Base-by-base conservation (phyloP, 1,139 yeast genomes). In the Candida sanyaensis region DNA sequence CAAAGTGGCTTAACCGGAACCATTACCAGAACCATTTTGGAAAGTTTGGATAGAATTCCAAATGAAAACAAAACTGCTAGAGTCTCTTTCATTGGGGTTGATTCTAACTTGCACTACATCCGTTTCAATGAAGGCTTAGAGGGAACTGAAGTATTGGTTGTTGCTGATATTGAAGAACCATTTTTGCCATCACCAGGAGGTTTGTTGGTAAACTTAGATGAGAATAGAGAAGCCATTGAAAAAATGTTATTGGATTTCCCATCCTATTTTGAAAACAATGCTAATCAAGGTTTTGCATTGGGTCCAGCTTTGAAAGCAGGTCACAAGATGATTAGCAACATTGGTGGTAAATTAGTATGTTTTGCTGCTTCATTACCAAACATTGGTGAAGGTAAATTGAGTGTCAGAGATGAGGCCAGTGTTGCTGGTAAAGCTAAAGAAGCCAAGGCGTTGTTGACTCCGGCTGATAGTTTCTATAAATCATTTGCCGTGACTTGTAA, bases 401-500 rank as follows among this genome's bases (percentile, higher is more conserved):
- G 81, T 42, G 73, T 80, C 40, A 83, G 98, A 68, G 96, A 88
- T 61, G 98, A 93, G 68, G 81, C 83, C 44, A 77, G 83, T 49
- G 83, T 84, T 53, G 75, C 85, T n/a, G 93, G 92, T 47, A 89
- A 92, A 57, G 77, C 88, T 46, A 92, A 90, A 64, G 99, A 93
- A 71, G 81, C 92, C n/a, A 79, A 85, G 53, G 80, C 88, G 40
- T 70, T 86, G 58, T 77, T 92, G 62, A 78, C 81, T 41, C 81
- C 96, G 23, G 95, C 91, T 50, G 90, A 87, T 65, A 77, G 90
- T 28, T 93, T 95, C 68, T 93, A 95, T 78, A 91, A 91, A 73
- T 79, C 90, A 40, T 93, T 93, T 73, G 97, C 99, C 7, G 96
- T 93, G 43, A 96, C 90, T 54, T 93, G 98, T 75, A 91, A 91